Evolutionary conservation across 1,139 yeast species (phyloP).

Genomic region (Candida sp.): DNA sequence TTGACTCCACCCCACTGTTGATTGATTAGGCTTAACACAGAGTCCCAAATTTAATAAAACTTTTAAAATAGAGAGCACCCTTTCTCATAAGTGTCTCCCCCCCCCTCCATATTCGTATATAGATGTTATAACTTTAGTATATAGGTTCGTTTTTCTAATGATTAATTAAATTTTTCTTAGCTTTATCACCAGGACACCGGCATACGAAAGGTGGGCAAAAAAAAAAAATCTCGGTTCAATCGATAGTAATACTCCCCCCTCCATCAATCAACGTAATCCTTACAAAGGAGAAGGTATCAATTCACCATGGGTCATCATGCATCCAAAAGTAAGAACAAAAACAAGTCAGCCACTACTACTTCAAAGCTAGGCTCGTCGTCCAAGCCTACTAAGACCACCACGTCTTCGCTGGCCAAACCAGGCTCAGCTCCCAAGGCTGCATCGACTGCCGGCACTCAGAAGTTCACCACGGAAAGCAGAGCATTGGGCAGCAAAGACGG

Average conservation of each 20-base stretch:
- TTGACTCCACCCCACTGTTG: slow-evolving; percentile 13
- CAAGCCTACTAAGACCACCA: not conserved
- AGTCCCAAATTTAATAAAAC: not conserved
- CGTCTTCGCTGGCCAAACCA: not conserved
- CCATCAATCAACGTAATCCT: not conserved
- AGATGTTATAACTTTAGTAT: not conserved
- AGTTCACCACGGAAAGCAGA: slow-evolving; percentile 5
- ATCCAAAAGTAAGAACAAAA: slow-evolving; percentile 6
- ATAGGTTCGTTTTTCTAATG: not conserved
- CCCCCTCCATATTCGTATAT: not conserved
- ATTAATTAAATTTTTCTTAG: not conserved
- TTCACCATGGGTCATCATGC: slow-evolving; percentile 6
- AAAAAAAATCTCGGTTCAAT: not conserved
- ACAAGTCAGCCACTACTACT: not conserved
- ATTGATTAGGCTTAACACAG: slow-evolving; percentile 4
- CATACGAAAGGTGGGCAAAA: not conserved
- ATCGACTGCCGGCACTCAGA: not conserved
- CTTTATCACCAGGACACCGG: too few relatives aligned
- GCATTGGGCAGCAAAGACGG: slow-evolving; percentile 7
- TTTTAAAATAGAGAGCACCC: not conserved
- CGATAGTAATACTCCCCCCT: not conserved
- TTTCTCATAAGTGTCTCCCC: not conserved
- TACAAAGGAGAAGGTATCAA: not conserved
- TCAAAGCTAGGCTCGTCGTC: not conserved
- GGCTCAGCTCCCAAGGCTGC: not conserved